A percentile compares a stretch with the other conserved stretches of the same genome.
These are phyloP conservation scores for Chernovozyma aurita DNA, from an alignment of 1,139 yeast genomes.

Conservation along the genomic window DNA sequence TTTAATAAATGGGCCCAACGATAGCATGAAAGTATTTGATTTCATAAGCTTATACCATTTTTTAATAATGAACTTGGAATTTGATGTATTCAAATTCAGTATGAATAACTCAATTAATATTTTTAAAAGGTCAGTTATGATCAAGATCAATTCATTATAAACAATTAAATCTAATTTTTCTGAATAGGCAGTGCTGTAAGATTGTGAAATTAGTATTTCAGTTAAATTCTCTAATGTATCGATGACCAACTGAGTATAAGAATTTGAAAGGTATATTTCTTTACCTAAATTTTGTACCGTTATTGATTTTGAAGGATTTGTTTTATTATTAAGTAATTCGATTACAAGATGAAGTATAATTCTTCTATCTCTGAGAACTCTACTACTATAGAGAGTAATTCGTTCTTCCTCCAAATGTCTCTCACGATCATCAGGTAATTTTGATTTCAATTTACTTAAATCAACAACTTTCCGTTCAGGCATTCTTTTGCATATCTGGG, in stretches of 20 bases:
- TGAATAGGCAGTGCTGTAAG: conserved; percentile 14
- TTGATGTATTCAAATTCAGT: conserved; percentile 24
- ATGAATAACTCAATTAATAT: conserved; percentile 39
- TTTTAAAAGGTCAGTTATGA: conserved; percentile 39
- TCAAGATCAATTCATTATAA: conserved; percentile 31
- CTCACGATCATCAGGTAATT: conserved; percentile 35
- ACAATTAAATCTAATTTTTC: conserved; percentile 21
- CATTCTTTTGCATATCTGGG: conserved; percentile 33
- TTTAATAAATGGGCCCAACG: conserved; percentile 23
- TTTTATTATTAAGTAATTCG: conserved; percentile 34
- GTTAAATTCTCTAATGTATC: conserved; percentile 8
- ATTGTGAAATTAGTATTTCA: conserved; percentile 5
- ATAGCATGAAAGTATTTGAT: conserved; percentile 33
- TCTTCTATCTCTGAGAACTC: conserved; percentile 44
- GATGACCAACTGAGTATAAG: conserved; percentile 25
- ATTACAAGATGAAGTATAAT: conserved; percentile 36
- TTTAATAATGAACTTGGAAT: conserved; percentile 24
- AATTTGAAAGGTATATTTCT: conserved; percentile 27
- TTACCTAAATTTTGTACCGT: conserved; percentile 37
- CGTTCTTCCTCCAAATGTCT: conserved; percentile 26
- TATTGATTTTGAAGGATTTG: conserved; percentile 17
- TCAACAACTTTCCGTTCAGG: conserved; percentile 26
- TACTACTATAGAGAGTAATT: conserved; percentile 26
- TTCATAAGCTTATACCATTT: conserved; percentile 59
- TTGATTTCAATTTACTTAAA: conserved; percentile 25